Evolutionary conservation across 768 basidiomycete species (phyloP).

Genomic region (Boletus rubescentipes): DNA sequence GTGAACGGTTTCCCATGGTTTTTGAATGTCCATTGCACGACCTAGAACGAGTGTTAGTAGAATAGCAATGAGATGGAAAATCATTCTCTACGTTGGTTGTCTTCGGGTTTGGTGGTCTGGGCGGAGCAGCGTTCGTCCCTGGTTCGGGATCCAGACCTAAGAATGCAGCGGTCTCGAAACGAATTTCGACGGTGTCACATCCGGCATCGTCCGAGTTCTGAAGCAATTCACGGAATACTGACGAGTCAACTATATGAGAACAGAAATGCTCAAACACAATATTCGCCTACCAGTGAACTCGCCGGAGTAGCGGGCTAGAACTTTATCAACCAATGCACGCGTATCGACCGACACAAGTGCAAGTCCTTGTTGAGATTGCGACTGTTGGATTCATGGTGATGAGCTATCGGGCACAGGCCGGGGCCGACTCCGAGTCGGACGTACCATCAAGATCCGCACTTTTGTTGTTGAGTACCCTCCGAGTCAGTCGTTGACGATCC

Average conservation of each 20-base stretch:
- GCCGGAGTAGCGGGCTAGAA: neutral
- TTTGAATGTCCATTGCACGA: slow-evolving; percentile 1
- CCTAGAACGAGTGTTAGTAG: neutral
- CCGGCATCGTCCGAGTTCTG: slow-evolving; percentile 1
- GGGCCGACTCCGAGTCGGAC: too few relatives aligned
- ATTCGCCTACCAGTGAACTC: neutral
- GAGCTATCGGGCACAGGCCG: neutral
- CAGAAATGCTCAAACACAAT: neutral
- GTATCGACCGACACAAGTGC: neutral
- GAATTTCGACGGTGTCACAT: neutral
- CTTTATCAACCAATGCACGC: neutral
- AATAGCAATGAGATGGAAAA: neutral
- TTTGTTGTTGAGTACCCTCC: neutral
- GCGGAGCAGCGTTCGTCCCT: neutral
- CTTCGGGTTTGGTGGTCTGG: neutral
- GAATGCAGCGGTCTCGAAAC: neutral
- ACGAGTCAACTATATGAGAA: neutral
- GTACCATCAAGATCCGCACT: neutral
- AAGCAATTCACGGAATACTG: slow-evolving; percentile 4
- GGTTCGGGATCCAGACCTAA: neutral
- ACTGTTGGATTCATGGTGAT: neutral
- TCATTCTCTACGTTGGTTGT: neutral
- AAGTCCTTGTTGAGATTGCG: neutral
- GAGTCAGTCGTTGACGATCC: neutral
- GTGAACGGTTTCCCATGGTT: neutral